Percentiles rank a stretch among this genome's conserved stretches.
phyloP scores from a whole-genome alignment of 164 flowering plant species.

The Chimonanthus praecox region DNA sequence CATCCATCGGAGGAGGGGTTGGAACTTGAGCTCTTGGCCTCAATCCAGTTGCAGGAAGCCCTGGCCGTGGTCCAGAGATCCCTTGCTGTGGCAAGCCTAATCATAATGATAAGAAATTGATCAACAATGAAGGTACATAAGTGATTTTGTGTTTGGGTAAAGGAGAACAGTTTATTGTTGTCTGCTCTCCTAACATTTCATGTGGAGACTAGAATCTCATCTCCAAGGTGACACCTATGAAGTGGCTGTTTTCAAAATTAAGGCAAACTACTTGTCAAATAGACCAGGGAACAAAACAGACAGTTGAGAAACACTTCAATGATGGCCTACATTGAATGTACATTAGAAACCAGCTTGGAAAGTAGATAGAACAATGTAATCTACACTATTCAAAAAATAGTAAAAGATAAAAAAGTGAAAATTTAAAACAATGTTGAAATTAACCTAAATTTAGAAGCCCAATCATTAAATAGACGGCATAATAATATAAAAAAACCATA shows the following conservation, averaged over 20 bases:
- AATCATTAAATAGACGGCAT: no score
- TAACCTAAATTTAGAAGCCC: no score
- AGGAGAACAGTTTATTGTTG: no score
- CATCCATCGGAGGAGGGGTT: constrained; percentile 33
- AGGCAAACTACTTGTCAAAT: not conserved
- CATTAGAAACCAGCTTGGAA: not conserved
- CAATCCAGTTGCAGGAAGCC: constrained; percentile 31
- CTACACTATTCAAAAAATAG: not conserved
- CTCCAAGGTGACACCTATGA: not conserved
- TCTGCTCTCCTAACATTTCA: no score
- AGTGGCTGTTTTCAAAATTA: not conserved
- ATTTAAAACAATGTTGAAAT: no score
- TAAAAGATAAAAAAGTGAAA: no score
- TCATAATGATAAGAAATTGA: constrained; percentile 2
- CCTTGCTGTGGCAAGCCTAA: constrained; percentile 56
- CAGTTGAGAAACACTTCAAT: not conserved
- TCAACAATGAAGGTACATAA: not conserved
- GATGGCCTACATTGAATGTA: not conserved
- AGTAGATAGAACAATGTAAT: not conserved
- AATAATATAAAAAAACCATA: no score
- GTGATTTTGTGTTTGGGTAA: no score
- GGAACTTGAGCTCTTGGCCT: constrained; percentile 48
- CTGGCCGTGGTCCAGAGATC: constrained; percentile 39
- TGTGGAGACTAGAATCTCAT: no score
- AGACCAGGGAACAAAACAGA: not conserved